Evolutionary conservation across 2,329 filamentous ascomycete genomes (phyloP).

Genomic region (Diaporthe vaccinii): DNA sequence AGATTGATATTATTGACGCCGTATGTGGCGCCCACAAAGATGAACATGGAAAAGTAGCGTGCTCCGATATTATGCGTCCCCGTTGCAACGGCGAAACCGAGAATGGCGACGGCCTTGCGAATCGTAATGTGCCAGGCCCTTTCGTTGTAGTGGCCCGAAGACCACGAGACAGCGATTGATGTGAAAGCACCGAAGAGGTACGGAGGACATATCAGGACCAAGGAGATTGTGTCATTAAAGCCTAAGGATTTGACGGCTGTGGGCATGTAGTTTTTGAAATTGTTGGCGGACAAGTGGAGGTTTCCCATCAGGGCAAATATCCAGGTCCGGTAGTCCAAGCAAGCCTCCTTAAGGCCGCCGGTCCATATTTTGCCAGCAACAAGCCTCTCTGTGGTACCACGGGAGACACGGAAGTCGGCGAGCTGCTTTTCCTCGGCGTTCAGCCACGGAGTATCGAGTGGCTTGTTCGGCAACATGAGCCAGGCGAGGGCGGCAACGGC

Average conservation of each 20-base stretch:
- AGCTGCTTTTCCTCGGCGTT: neutral
- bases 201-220: neutral
- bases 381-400: neutral
- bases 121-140: neutral
- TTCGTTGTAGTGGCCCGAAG: neutral
- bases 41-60: neutral
- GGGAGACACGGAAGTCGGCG: neutral
- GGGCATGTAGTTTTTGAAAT: neutral
- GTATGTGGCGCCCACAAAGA: neutral
- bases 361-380: neutral
- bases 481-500: neutral
- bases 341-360: neutral
- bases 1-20: neutral
- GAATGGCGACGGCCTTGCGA: neutral
- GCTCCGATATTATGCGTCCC: neutral
- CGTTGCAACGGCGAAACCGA: neutral
- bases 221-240: neutral
- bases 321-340: neutral
- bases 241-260: neutral
- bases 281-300: neutral
- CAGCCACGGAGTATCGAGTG: neutral
- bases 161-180: neutral
- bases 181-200: neutral
- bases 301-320: neutral
- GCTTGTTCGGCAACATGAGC: neutral